Evolutionary conservation across 768 basidiomycete genomes (phyloP).

Genomic region (Boletus tylopilopsis): DNA sequence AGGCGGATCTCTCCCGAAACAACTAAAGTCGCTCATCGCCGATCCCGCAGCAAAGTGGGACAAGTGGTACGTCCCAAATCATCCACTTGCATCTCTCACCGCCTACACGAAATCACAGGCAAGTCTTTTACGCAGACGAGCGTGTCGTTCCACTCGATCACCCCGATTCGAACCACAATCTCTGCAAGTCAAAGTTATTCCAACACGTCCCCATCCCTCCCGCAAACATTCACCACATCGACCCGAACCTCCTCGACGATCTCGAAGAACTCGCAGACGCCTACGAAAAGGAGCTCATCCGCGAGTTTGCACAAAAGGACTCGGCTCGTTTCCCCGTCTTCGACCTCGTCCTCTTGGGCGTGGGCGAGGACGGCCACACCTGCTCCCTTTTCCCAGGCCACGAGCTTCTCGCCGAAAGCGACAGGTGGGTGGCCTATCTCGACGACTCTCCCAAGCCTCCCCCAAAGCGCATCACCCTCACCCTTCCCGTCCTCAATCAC

Average conservation of each 20-base stretch:
- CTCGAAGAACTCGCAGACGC: conserved; percentile 77
- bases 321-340: conserved; percentile 96
- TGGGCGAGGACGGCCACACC: conserved; percentile 98
- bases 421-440: conserved; percentile 93
- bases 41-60: conserved; percentile 80
- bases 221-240: conserved; percentile 80
- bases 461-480: conserved; percentile 84
- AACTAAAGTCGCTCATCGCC: conserved; percentile 67
- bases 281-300: conserved; percentile 82
- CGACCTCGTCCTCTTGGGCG: conserved; percentile 93
- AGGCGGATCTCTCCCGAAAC: conserved; percentile 86
- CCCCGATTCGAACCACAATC: conserved; percentile 86
- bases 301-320: conserved; percentile 88
- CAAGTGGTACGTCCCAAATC: conserved; percentile 60
- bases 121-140: conserved; percentile 97
- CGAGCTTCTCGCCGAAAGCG: conserved; percentile 72
- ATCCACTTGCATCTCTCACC: not conserved
- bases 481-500: conserved; percentile 88
- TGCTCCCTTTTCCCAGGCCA: conserved; percentile 97
- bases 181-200: conserved; percentile 72
- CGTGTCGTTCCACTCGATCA: conserved; percentile 91
- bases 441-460: conserved; percentile 96
- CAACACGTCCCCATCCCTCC: conserved; percentile 76
- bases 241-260: conserved; percentile 60
- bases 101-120: conserved; percentile 58